phyloP scores from a whole-genome alignment of 176 grass and related monocot genomes.

The Carex parvula region DNA sequence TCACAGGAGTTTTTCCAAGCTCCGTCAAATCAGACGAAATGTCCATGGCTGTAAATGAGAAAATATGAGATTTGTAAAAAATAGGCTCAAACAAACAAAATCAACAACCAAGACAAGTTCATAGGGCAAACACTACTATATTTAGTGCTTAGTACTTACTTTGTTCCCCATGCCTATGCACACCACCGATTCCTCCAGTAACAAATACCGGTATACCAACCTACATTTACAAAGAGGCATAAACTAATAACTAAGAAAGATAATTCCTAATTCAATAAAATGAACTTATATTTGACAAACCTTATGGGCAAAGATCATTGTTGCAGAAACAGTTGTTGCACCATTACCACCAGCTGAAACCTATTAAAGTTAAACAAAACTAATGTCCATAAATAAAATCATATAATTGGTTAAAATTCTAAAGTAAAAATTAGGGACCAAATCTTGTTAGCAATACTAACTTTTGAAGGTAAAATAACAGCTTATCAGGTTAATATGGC shows the following conservation, averaged over 20 bases:
- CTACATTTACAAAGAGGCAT: constrained; percentile 37
- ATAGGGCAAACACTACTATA: neutral
- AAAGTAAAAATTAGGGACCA: constrained; percentile 12
- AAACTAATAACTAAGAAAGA: neutral
- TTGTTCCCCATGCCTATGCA: constrained; percentile 77
- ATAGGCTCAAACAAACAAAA: neutral
- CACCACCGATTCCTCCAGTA: constrained; percentile 75
- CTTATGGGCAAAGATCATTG: constrained; percentile 93
- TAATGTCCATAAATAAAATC: neutral
- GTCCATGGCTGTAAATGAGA: constrained; percentile 70
- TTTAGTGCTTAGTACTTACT: constrained; percentile 46
- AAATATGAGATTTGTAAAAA: constrained; percentile 11
- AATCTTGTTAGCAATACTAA: neutral
- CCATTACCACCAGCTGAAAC: constrained; percentile 65
- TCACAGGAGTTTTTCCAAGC: constrained; percentile 80
- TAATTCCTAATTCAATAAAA: neutral
- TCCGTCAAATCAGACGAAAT: constrained; percentile 94
- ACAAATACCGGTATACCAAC: constrained; percentile 90
- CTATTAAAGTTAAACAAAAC: constrained; percentile 31
- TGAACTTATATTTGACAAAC: constrained; percentile 16
- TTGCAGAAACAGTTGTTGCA: constrained; percentile 86
- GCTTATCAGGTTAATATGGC: neutral
- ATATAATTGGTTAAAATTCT: neutral
- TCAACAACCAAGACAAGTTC: constrained; percentile 4
- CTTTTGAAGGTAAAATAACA: neutral